phyloP scores from a whole-genome alignment of 306 rosid genomes.

The Delonix regia region DNA sequence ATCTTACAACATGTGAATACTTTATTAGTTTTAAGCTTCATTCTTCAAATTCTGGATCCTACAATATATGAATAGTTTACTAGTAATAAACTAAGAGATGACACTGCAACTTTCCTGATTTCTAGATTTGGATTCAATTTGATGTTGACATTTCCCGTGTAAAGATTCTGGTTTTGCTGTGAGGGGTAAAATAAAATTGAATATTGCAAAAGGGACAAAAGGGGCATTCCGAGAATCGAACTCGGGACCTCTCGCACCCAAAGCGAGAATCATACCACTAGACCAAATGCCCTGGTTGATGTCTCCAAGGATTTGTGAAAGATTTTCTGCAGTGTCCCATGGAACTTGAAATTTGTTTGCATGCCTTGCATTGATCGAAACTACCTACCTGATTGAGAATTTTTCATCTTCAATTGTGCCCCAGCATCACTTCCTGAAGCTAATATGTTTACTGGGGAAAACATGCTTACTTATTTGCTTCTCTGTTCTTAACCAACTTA shows the following conservation, averaged over 20 bases:
- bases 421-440: too few relatives aligned
- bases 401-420: too few relatives aligned
- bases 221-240: not conserved
- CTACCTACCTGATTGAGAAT: not conserved
- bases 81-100: not conserved
- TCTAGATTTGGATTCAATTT: not conserved
- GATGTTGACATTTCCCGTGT: not conserved
- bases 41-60: too few relatives aligned
- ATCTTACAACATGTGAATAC: too few relatives aligned
- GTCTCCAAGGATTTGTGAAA: not conserved
- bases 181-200: not conserved
- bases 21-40: too few relatives aligned
- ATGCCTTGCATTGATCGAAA: not conserved
- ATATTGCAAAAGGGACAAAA: not conserved
- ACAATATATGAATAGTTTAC: not conserved
- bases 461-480: not conserved
- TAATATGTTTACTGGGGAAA: not conserved
- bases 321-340: not conserved
- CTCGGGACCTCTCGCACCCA: not conserved
- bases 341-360: not conserved
- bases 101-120: too few relatives aligned
- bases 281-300: not conserved
- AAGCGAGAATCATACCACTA: constrained; percentile 7
- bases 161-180: not conserved
- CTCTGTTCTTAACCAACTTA: not conserved